Percentiles rank a stretch among this genome's conserved stretches.
Conservation (phyloP, 2,329 filamentous ascomycete species). For the Alternaria rosae region DNA sequence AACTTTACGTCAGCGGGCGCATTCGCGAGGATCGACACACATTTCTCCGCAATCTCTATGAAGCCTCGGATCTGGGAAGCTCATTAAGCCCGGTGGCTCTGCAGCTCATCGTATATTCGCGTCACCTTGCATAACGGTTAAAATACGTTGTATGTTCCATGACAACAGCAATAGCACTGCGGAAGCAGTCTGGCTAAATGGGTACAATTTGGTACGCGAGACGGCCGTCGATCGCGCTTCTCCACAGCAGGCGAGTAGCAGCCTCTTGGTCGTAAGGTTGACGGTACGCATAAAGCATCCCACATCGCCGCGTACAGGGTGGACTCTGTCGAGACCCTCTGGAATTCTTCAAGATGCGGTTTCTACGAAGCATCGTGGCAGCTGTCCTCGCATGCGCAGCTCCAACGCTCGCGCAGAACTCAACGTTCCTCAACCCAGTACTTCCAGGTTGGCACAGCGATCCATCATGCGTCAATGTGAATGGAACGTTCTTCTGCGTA, state of each 20-base stretch:
- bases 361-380: background rate
- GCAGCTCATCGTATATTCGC: background rate
- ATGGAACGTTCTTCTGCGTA: constrained; percentile 55
- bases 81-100: background rate
- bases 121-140: background rate
- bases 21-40: background rate
- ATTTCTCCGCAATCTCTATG: background rate
- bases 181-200: background rate
- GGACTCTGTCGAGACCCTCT: background rate
- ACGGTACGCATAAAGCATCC: background rate
- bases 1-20: background rate
- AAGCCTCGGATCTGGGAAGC: background rate
- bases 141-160: background rate
- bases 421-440: constrained; percentile 52
- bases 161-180: background rate
- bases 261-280: background rate
- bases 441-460: constrained; percentile 61
- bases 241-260: background rate
- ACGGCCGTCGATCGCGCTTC: background rate
- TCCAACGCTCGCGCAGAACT: constrained; percentile 1
- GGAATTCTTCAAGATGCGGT: background rate
- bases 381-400: background rate
- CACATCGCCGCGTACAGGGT: background rate
- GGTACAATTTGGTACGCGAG: background rate
- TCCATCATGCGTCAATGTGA: constrained; percentile 53